Base-by-base conservation (phyloP, 768 basidiomycete species). In the Suillus subluteus region DNA sequence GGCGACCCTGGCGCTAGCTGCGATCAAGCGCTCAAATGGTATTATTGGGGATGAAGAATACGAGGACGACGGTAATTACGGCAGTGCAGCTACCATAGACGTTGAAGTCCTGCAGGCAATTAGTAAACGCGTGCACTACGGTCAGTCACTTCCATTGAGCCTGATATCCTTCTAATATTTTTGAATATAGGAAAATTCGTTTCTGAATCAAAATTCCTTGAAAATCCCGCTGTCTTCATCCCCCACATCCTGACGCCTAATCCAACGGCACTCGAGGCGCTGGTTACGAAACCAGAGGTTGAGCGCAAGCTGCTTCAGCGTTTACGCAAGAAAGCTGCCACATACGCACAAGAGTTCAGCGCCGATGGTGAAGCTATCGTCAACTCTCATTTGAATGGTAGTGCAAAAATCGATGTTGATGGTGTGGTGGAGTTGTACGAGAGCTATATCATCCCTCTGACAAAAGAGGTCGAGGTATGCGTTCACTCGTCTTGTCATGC, bases 261-360 rank as follows among this genome's bases (percentile, higher is more conserved):
- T 76, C 87, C 88, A 21, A 79, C 86, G 48, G 91, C 89, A 9
- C 85, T 99, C 26, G 94, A 92, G 9, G 89, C 80, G 0, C 81
- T 99, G 55, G 98, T 99, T 75, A 96, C 96, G n/a, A 99, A 99
- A 76, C 96, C 98, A 0, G 97, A 92, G 65, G 96, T 99, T 37
- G 98, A 99, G 75, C 86, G 84, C 21, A 91, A 88, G 65, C 83
- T 99, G 3, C 86, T 99, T 38, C 80, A 86, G 58, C 87, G 98
- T 23, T 79, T 99, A 35, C 87, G 87, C 62, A 96, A 94, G 80
- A 99, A 99, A 76, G 88, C 90, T 1, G 81, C 81, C 7, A 88
- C 83, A 2, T 90, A 90, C 67, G 96, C 96, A 0, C 91, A 94
- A 69, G 95, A 97, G 67, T 86, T 98, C 71, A 88, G 86, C 13